Percentiles rank a stretch among this genome's conserved stretches.
These are phyloP conservation scores for Xylaria palmicola DNA, from an alignment of 495 filamentous ascomycete genomes.

Conservation along the genomic window DNA sequence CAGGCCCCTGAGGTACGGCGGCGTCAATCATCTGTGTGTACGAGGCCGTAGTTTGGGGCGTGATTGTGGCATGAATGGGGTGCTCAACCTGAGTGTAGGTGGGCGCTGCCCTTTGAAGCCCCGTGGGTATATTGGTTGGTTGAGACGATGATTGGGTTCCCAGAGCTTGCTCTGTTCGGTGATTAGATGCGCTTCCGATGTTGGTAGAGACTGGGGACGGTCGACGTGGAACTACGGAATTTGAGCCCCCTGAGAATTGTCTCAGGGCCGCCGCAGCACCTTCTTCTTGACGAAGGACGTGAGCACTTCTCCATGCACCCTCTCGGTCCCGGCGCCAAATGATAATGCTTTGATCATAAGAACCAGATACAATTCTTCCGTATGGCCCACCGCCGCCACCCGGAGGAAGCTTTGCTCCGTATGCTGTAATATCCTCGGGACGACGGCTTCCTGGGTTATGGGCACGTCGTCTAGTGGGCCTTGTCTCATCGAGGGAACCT, in stretches of 20 bases:
- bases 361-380: slow-evolving; percentile 88
- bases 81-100: slow-evolving; percentile 31
- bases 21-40: slow-evolving; percentile 43
- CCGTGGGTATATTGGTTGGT: slow-evolving; percentile 18
- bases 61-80: slow-evolving; percentile 34
- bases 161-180: neutral
- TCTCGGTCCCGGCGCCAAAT: slow-evolving; percentile 86
- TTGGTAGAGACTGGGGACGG: slow-evolving; percentile 10
- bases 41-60: slow-evolving; percentile 30
- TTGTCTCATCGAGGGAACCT: slow-evolving; percentile 49
- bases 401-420: slow-evolving; percentile 81
- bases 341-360: slow-evolving; percentile 92
- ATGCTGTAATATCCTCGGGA: slow-evolving; percentile 72
- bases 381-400: slow-evolving; percentile 84
- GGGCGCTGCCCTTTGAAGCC: slow-evolving; percentile 18
- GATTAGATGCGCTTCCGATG: neutral
- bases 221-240: slow-evolving; percentile 14
- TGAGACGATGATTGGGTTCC: slow-evolving; percentile 9
- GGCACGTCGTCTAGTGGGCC: slow-evolving; percentile 45
- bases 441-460: slow-evolving; percentile 75
- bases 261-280: slow-evolving; percentile 44
- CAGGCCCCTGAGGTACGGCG: slow-evolving; percentile 42
- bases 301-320: slow-evolving; percentile 74
- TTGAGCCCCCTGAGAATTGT: slow-evolving; percentile 10
- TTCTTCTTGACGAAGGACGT: slow-evolving; percentile 69